phyloP scores from a whole-genome alignment of 1,139 yeast species.

The Candida gigantensis region DNA sequence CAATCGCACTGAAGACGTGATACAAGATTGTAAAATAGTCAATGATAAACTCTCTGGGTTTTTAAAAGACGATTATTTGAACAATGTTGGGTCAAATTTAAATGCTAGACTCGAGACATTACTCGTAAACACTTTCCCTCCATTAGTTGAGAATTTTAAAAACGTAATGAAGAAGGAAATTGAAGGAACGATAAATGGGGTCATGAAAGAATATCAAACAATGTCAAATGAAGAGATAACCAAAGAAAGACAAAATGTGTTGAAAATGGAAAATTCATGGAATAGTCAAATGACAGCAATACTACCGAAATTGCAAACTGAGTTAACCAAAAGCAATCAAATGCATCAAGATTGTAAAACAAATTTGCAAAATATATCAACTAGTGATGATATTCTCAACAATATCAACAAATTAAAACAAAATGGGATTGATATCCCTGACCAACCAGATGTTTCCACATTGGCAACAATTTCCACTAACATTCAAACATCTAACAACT shows the following conservation, averaged over 20 bases:
- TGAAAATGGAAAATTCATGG: conserved; percentile 11
- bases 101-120: conserved; percentile 10
- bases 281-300: conserved; percentile 3
- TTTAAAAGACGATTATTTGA: conserved; percentile 17
- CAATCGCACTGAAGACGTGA: conserved; percentile 8
- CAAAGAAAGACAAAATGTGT: conserved; percentile 8
- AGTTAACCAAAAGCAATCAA: conserved; percentile 2
- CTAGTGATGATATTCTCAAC: conserved; percentile 4
- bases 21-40: conserved; percentile 16
- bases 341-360: conserved; percentile 9
- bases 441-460: conserved; percentile 11
- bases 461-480: conserved; percentile 10
- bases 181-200: conserved; percentile 9
- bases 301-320: conserved; percentile 8
- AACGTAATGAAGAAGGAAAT: conserved; percentile 10
- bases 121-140: conserved; percentile 8
- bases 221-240: conserved; percentile 7
- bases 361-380: conserved; percentile 5
- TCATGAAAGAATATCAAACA: conserved; percentile 9
- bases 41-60: conserved; percentile 18
- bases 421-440: too few relatives aligned
- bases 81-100: conserved; percentile 11
- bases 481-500: conserved; percentile 5
- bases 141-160: conserved; percentile 9
- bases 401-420: conserved; percentile 4